Conservation (phyloP, 2,329 filamentous ascomycete species). For the Neoascochyta sp. region DNA sequence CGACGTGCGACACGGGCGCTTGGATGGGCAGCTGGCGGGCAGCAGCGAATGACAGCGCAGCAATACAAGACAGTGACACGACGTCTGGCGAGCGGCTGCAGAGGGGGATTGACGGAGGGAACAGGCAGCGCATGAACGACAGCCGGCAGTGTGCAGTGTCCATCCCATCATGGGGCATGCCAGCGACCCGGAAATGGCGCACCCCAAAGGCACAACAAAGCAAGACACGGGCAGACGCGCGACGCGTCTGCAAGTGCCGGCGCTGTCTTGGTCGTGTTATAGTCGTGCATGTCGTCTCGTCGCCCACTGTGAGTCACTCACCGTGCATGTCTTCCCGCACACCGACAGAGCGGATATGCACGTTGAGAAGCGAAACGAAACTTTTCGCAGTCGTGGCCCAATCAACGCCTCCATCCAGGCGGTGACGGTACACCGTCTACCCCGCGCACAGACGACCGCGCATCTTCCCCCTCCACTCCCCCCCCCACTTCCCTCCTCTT, state of each 20-base stretch:
- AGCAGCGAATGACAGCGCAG: conserved; percentile 19
- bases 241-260: too few relatives aligned
- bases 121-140: conserved; percentile 2
- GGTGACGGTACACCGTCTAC: conserved; percentile 34
- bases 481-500: too few relatives aligned
- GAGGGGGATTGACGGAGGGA: too few relatives aligned
- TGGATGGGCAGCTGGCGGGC: conserved; percentile 20
- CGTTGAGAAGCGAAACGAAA: conserved; percentile 32
- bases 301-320: conserved; percentile 37
- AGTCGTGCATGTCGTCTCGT: conserved; percentile 30
- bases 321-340: conserved; percentile 17
- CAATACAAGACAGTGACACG: too few relatives aligned
- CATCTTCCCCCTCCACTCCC: too few relatives aligned
- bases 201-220: too few relatives aligned
- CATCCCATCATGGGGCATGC: too few relatives aligned
- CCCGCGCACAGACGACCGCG: conserved; percentile 17
- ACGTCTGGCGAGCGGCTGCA: too few relatives aligned
- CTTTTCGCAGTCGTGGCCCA: conserved; percentile 27
- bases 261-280: conserved; percentile 35
- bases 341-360: conserved; percentile 14
- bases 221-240: too few relatives aligned
- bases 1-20: conserved; percentile 27
- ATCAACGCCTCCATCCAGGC: conserved; percentile 15
- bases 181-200: too few relatives aligned
- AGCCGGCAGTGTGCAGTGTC: conserved; percentile 12